Conservation (phyloP, 805 yeast species). For the Ogataea nakhonphanomensis region DNA sequence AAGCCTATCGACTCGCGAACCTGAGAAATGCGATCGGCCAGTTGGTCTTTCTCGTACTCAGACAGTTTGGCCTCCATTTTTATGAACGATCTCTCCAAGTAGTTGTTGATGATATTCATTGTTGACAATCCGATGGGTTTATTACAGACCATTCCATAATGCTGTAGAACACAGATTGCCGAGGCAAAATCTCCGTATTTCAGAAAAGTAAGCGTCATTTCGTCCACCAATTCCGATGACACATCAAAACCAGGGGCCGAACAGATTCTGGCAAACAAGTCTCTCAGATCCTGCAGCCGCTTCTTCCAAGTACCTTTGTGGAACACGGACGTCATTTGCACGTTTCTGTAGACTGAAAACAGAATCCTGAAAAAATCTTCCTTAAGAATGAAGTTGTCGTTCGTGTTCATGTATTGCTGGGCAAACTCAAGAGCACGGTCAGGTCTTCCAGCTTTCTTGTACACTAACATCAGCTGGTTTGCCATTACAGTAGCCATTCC, state of each 20-base stretch:
- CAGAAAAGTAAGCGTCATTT: constrained; percentile 21
- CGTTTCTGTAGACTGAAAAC: constrained; percentile 17
- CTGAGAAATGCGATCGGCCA: constrained; percentile 8
- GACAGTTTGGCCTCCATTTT: constrained; percentile 23
- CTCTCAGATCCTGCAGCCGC: constrained; percentile 16
- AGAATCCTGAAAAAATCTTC: constrained; percentile 18
- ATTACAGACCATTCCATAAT: constrained; percentile 22
- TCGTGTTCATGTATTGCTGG: constrained; percentile 23
- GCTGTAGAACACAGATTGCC: constrained; percentile 25
- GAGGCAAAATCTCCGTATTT: constrained; percentile 26
- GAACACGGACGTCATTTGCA: constrained; percentile 10
- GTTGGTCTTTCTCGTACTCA: constrained; percentile 7
- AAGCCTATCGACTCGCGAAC: constrained; percentile 22
- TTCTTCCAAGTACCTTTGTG: constrained; percentile 3
- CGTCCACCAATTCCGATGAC: constrained; percentile 17
- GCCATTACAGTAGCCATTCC: constrained; percentile 36
- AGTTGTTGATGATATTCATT: constrained; percentile 17
- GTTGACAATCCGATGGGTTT: constrained; percentile 13
- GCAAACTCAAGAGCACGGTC: constrained; percentile 33
- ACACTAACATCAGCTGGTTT: constrained; percentile 36
- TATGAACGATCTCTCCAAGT: constrained; percentile 19
- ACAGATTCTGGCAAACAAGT: constrained; percentile 16
- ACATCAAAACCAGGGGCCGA: constrained; percentile 17
- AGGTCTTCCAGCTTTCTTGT: constrained; percentile 28
- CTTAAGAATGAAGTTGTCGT: constrained; percentile 12